phyloP scores from a whole-genome alignment of 2,329 filamentous ascomycete species.

The Aspergillus novoparasiticus region DNA sequence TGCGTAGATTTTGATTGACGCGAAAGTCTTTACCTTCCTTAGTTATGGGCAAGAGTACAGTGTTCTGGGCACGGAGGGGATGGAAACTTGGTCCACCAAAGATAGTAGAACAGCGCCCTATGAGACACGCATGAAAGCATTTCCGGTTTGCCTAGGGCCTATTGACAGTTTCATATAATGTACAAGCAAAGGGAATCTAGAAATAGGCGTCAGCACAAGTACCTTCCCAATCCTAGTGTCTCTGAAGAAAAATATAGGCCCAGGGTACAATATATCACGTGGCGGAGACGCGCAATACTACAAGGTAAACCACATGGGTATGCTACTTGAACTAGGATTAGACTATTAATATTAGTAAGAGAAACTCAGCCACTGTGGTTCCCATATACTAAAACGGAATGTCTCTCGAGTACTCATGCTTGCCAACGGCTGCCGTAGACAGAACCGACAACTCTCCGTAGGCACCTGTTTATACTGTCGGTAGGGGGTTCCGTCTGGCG shows the following conservation, averaged over 20 bases:
- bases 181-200: rapidly evolving
- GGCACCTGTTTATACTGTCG: neutral
- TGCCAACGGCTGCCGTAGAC: neutral
- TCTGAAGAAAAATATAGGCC: no score
- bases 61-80: neutral
- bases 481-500: no score
- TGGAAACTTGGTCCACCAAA: neutral
- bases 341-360: neutral
- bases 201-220: neutral
- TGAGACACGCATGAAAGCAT: neutral
- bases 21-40: no score
- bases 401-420: neutral
- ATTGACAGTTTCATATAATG: neutral
- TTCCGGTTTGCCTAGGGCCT: rapidly evolving
- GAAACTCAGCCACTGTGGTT: neutral
- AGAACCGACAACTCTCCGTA: neutral
- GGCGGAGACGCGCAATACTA: neutral
- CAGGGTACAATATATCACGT: neutral
- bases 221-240: neutral
- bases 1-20: neutral
- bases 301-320: neutral
- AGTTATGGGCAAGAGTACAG: neutral
- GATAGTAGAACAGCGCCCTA: neutral
- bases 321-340: neutral
- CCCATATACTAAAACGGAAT: neutral